A percentile compares a stretch with the other conserved stretches of the same genome.
Evolutionary conservation across 2,329 filamentous ascomycete species (phyloP).

Genomic region (Aureobasidium namibiae): DNA sequence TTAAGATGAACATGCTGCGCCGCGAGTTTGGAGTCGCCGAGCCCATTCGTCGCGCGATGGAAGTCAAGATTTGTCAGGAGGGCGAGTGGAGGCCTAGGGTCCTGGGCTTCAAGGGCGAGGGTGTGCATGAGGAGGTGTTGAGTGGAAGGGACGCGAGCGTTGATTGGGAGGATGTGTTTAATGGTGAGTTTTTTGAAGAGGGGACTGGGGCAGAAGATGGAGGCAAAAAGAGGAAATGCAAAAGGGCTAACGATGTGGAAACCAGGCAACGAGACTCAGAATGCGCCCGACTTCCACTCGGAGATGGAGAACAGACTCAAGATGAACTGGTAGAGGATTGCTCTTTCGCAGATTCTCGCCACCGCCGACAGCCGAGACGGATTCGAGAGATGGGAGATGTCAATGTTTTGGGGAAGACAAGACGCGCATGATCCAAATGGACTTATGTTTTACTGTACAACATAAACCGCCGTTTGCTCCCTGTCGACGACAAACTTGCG

Average conservation of each 20-base stretch:
- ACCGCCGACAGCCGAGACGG: background rate
- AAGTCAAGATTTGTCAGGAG: conserved; percentile 76
- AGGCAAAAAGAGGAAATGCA: background rate
- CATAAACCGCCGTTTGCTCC: background rate
- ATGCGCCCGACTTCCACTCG: conserved; percentile 67
- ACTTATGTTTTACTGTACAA: background rate
- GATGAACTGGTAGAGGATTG: conserved; percentile 59
- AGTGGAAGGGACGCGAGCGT: conserved; percentile 68
- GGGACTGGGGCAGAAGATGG: too few relatives aligned
- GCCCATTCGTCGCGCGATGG: conserved; percentile 88
- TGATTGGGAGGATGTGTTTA: conserved; percentile 90
- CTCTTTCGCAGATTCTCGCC: too few relatives aligned
- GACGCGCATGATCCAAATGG: too few relatives aligned
- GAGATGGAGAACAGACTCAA: conserved; percentile 91
- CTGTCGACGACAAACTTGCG: background rate
- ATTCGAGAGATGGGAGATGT: too few relatives aligned
- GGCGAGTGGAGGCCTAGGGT: conserved; percentile 72
- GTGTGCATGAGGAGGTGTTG: conserved; percentile 85
- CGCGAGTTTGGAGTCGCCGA: conserved; percentile 87
- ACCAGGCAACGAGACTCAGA: conserved; percentile 61
- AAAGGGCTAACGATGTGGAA: background rate
- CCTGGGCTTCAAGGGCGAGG: conserved; percentile 43
- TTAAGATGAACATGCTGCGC: conserved; percentile 83
- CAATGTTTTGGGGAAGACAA: too few relatives aligned
- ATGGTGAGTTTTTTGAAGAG: conserved; percentile 48